A percentile compares a stretch with the other conserved stretches of the same genome.
phyloP scores from a whole-genome alignment of 192 early-diverging fungal genomes.

The Coemansia sp. region DNA sequence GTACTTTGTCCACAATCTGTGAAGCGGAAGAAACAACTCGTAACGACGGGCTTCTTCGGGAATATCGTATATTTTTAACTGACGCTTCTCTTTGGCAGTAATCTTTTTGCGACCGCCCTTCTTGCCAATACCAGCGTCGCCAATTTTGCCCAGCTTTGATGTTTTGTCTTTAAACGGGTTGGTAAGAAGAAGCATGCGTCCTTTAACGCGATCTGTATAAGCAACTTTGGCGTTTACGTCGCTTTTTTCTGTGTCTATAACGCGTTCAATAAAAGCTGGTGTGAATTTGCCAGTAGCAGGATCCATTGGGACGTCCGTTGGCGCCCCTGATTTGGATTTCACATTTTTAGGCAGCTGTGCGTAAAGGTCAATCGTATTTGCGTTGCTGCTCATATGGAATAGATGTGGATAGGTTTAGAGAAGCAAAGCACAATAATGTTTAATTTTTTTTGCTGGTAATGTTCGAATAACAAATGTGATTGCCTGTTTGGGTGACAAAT shows the following conservation, averaged over 20 bases:
- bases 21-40: constrained; percentile 67
- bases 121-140: constrained; percentile 4
- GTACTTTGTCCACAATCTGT: constrained; percentile 76
- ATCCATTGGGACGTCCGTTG: constrained; percentile 27
- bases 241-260: constrained; percentile 18
- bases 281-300: constrained; percentile 24
- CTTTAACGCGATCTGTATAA: constrained; percentile 38
- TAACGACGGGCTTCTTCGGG: constrained; percentile 57
- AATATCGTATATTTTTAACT: constrained; percentile 63
- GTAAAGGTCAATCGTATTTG: constrained; percentile 24
- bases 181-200: constrained; percentile 36
- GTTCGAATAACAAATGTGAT: background rate
- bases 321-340: constrained; percentile 23
- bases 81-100: constrained; percentile 61
- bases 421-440: background rate
- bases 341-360: constrained; percentile 17
- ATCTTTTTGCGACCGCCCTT: constrained; percentile 56
- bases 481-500: background rate
- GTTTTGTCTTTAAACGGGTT: constrained; percentile 36
- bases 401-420: background rate
- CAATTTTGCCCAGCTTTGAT: constrained; percentile 6
- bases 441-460: background rate
- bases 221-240: constrained; percentile 12
- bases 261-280: constrained; percentile 21
- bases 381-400: constrained; percentile 5